phyloP scores from a whole-genome alignment of 2,329 filamentous ascomycete genomes.

The Blastomyces gilchristii region DNA sequence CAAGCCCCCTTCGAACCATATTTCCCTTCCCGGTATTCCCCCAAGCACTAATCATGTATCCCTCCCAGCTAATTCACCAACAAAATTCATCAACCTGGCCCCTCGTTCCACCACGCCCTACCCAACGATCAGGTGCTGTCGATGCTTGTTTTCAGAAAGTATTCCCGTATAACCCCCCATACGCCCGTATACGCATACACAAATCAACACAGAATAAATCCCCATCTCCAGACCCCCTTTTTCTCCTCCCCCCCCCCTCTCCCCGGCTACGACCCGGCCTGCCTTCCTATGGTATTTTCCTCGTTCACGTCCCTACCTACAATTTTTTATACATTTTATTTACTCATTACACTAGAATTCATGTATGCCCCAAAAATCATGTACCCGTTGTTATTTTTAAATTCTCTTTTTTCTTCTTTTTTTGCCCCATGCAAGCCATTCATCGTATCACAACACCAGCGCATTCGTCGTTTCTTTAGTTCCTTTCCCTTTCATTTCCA shows the following conservation, averaged over 20 bases:
- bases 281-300: conserved; percentile 8
- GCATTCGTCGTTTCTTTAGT: neutral
- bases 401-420: neutral
- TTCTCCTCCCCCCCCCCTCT: too few species aligned
- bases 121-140: conserved; percentile 9
- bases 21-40: neutral
- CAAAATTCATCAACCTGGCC: neutral
- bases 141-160: conserved; percentile 16
- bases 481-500: conserved; percentile 1
- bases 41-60: conserved; percentile 8
- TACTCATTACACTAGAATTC: conserved; percentile 25
- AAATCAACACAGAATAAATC: neutral
- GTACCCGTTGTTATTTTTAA: conserved; percentile 23
- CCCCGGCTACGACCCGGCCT: too few species aligned
- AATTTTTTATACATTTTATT: neutral
- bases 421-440: neutral
- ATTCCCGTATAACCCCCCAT: conserved; percentile 8
- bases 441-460: conserved; percentile 15
- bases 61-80: neutral
- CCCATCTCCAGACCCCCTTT: neutral
- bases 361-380: conserved; percentile 36
- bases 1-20: neutral
- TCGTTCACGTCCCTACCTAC: conserved; percentile 17
- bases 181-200: neutral
- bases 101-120: neutral